Percentiles rank a stretch among this genome's conserved stretches.
phyloP scores from a whole-genome alignment of 768 basidiomycete species.

The Botryobasidium botryosum region DNA sequence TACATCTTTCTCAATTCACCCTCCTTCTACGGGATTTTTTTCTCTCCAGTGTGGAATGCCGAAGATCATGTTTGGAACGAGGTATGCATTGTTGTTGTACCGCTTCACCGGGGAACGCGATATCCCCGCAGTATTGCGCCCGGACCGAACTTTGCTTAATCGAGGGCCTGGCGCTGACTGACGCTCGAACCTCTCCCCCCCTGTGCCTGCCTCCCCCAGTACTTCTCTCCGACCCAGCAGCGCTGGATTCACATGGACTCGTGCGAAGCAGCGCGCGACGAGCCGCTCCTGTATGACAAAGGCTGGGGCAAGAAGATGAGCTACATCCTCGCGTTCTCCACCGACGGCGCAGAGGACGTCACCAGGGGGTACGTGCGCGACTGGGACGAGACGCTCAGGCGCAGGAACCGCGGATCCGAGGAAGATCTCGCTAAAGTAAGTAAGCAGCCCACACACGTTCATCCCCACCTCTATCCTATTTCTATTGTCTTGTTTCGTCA shows the following conservation, averaged over 20 bases:
- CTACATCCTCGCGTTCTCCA: constrained; percentile 17
- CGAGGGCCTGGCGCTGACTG: no score
- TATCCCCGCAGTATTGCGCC: no score
- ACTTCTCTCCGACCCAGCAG: constrained; percentile 14
- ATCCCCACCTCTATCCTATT: not conserved
- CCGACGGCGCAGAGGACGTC: constrained; percentile 17
- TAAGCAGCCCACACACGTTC: not conserved
- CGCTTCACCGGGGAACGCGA: no score
- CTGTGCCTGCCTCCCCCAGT: constrained; percentile 5
- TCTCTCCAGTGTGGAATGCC: constrained; percentile 15
- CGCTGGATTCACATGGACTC: constrained; percentile 28
- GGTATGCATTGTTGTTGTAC: no score
- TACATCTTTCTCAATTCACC: not conserved
- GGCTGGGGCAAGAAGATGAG: constrained; percentile 28
- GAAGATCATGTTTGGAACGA: constrained; percentile 30
- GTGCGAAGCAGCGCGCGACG: constrained; percentile 22
- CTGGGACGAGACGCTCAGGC: constrained; percentile 8
- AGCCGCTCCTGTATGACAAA: constrained; percentile 23
- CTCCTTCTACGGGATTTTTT: not conserved
- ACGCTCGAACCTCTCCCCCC: no score
- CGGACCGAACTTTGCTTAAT: no score
- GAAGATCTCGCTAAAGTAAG: constrained; percentile 16
- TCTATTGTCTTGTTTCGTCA: not conserved
- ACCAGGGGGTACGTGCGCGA: constrained; percentile 12
- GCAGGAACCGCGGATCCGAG: constrained; percentile 12